Evolutionary conservation across 1,284 basidiomycete genomes (phyloP).

Genomic region (Heliocybe sulcata): DNA sequence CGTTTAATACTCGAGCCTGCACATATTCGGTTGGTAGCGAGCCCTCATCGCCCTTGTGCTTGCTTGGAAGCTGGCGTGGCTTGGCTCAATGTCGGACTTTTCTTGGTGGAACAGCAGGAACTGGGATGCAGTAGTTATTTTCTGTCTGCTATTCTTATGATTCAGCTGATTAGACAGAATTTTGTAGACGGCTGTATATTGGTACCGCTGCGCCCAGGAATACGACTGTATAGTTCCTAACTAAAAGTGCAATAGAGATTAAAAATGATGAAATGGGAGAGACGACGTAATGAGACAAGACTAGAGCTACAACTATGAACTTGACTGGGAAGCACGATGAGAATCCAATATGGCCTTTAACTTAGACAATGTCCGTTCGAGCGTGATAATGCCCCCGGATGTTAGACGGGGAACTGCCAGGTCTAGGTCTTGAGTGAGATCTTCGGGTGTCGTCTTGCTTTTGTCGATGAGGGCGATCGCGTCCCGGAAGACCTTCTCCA

Average conservation of each 20-base stretch:
- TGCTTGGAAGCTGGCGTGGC: neutral
- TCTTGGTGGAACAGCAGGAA: neutral
- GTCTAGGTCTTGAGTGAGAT: conserved; percentile 38
- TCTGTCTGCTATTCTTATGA: too few relatives aligned
- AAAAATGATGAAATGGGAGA: neutral
- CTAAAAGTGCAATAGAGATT: neutral
- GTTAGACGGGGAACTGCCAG: conserved; percentile 73
- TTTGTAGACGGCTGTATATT: neutral
- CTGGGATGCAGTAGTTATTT: neutral
- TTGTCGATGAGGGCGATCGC: conserved; percentile 62
- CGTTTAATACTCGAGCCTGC: neutral
- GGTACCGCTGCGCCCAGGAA: neutral
- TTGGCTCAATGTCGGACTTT: neutral
- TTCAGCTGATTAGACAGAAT: neutral
- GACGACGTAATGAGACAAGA: neutral
- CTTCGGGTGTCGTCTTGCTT: conserved; percentile 37
- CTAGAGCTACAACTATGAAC: neutral
- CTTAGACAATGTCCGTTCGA: conserved; percentile 60
- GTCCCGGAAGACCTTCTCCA: conserved; percentile 63
- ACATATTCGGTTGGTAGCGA: neutral
- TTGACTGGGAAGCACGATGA: neutral
- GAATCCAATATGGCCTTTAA: conserved; percentile 16
- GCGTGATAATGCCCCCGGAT: conserved; percentile 73
- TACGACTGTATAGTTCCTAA: too few relatives aligned
- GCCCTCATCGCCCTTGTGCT: neutral